These are phyloP conservation scores for Sugiyamaella novakii DNA, from an alignment of 1,139 yeast genomes.

Conservation along the genomic window DNA sequence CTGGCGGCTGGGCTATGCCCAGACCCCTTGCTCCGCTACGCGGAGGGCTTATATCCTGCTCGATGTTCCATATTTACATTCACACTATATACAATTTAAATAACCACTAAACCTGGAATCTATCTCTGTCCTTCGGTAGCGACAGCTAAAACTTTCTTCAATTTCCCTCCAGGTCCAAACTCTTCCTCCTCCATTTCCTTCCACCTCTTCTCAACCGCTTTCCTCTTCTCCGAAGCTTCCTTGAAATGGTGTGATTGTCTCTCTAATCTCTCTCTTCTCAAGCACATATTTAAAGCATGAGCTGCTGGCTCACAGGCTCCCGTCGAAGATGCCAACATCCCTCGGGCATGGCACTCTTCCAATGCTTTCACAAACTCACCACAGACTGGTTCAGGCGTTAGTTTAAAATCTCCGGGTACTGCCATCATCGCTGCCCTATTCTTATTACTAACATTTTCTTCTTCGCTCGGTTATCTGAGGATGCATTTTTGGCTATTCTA, in stretches of 20 bases:
- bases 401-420: too few relatives aligned
- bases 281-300: constrained; percentile 74
- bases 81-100: constrained; percentile 10
- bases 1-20: constrained; percentile 1
- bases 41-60: too few relatives aligned
- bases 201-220: constrained; percentile 57
- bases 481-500: constrained; percentile 28
- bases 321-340: constrained; percentile 69
- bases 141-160: constrained; percentile 61
- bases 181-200: constrained; percentile 71
- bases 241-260: constrained; percentile 66
- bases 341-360: constrained; percentile 82
- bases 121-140: constrained; percentile 21
- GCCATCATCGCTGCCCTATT: too few relatives aligned
- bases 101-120: neutral
- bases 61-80: constrained; percentile 1
- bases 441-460: constrained; percentile 31
- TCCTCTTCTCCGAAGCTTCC: constrained; percentile 58
- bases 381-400: constrained; percentile 52
- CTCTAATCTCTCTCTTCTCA: constrained; percentile 73
- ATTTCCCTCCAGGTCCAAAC: constrained; percentile 74
- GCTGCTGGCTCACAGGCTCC: constrained; percentile 87
- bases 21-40: neutral
- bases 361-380: constrained; percentile 81
- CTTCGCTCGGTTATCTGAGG: constrained; percentile 37